Percentiles rank a stretch among this genome's conserved stretches.
These are phyloP conservation scores for Escovopsis weberi DNA, from an alignment of 2,329 filamentous ascomycete species.

Conservation along the genomic window DNA sequence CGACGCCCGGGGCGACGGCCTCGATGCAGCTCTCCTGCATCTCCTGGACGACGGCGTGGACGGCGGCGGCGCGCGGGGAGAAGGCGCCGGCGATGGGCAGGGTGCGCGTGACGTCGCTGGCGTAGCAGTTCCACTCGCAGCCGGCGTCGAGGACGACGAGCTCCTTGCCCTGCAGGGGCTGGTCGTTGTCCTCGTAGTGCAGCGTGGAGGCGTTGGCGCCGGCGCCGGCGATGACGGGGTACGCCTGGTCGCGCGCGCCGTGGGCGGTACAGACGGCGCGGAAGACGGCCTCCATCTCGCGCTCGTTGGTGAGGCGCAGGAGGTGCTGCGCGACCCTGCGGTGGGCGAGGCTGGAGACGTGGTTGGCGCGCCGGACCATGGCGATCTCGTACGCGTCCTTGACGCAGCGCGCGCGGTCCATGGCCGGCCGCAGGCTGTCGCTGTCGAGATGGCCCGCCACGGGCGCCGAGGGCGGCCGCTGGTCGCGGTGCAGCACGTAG, in stretches of 20 bases:
- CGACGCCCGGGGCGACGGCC: constrained; percentile 51
- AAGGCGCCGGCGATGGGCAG: constrained; percentile 63
- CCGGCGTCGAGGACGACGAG: constrained; percentile 78
- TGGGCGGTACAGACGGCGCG: constrained; percentile 54
- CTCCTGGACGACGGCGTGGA: constrained; percentile 63
- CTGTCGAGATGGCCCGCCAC: constrained; percentile 26
- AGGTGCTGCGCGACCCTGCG: constrained; percentile 53
- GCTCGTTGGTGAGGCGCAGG: constrained; percentile 54
- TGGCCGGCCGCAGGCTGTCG: constrained; percentile 47
- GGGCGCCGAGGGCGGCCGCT: constrained; percentile 15
- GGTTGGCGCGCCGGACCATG: constrained; percentile 67
- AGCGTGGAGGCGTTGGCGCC: constrained; percentile 72
- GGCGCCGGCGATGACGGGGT: constrained; percentile 75
- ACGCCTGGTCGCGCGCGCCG: constrained; percentile 66
- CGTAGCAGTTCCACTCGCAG: constrained; percentile 73
- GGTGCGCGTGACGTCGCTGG: constrained; percentile 79
- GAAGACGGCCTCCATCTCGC: constrained; percentile 71
- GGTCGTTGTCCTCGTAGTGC: constrained; percentile 75
- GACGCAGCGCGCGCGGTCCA: constrained; percentile 66
- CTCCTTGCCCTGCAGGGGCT: constrained; percentile 52
- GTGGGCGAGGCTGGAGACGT: constrained; percentile 66
- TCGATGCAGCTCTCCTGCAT: constrained; percentile 71
- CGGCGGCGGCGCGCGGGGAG: constrained; percentile 49
- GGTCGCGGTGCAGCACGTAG: constrained; percentile 33
- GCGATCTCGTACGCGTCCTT: constrained; percentile 80